Percentiles rank a stretch among this genome's conserved stretches.
Conservation (phyloP, 2,329 filamentous ascomycete genomes). For the Penicillium psychrosexuale region DNA sequence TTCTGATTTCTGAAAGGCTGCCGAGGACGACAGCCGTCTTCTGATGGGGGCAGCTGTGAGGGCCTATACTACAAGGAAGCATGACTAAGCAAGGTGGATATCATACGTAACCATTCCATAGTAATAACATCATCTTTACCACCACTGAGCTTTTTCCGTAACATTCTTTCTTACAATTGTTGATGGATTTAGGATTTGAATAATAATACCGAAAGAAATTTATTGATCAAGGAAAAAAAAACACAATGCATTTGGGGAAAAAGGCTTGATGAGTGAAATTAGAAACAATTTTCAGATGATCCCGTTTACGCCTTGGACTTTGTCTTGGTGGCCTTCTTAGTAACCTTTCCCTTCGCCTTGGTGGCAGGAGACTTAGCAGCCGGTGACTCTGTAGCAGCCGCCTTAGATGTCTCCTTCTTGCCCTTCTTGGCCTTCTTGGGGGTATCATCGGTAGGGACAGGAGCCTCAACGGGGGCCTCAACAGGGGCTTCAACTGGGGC, state of each 20-base stretch:
- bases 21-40: no score
- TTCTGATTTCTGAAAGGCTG: no score
- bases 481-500: neutral
- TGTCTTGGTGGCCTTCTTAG: slow-evolving; percentile 32
- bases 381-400: slow-evolving; percentile 22
- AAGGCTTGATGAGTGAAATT: slow-evolving; percentile 20
- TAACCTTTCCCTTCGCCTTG: slow-evolving; percentile 26
- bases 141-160: no score
- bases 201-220: neutral
- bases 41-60: no score
- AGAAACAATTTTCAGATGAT: slow-evolving; percentile 21
- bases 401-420: slow-evolving; percentile 31
- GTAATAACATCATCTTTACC: no score
- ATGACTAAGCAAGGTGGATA: no score
- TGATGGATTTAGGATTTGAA: neutral
- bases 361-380: slow-evolving; percentile 19
- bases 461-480: slow-evolving; percentile 22
- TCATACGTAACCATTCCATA: no score
- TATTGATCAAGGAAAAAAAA: neutral
- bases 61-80: no score
- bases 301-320: slow-evolving; percentile 30
- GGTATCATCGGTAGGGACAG: slow-evolving; percentile 29
- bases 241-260: slow-evolving; percentile 17
- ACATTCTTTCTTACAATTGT: neutral
- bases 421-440: slow-evolving; percentile 38